Conservation (phyloP, 108 stramenopile species). For the Pseudonitzschia pungens region DNA sequence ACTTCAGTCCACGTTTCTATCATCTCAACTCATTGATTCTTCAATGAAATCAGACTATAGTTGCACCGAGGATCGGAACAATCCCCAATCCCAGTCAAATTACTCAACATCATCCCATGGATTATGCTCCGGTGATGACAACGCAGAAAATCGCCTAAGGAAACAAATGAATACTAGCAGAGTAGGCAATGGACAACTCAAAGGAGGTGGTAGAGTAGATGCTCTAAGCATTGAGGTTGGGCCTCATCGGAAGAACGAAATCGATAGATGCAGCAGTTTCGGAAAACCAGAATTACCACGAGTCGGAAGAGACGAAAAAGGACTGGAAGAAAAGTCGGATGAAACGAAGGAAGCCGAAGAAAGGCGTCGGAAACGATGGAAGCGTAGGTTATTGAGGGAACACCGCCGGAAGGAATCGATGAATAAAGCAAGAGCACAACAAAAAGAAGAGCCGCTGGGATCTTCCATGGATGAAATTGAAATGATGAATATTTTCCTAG, state of each 20-base stretch:
- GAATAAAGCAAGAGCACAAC: neutral
- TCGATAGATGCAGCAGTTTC: neutral
- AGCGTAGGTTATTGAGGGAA: neutral
- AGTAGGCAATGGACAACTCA: neutral
- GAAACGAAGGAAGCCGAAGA: neutral
- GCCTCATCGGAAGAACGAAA: slow-evolving; percentile 4
- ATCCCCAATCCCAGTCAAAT: neutral
- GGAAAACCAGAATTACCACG: slow-evolving; percentile 1
- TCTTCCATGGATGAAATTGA: slow-evolving; percentile 29
- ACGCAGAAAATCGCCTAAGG: neutral
- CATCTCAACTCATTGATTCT: neutral
- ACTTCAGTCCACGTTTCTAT: neutral
- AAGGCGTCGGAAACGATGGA: neutral
- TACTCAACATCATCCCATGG: neutral
- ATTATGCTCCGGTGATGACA: neutral
- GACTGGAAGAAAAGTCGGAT: neutral
- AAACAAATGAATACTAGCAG: no score
- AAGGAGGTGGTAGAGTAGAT: neutral
- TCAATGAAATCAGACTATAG: neutral
- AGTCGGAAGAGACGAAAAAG: slow-evolving; percentile 3
- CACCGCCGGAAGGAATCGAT: neutral
- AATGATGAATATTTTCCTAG: slow-evolving; percentile 30
- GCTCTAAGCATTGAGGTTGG: neutral
- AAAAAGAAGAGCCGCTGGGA: slow-evolving; percentile 26
- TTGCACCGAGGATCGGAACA: neutral